Evolutionary conservation across 768 basidiomycete species (phyloP).

Genomic region (Tulasnella sp.): DNA sequence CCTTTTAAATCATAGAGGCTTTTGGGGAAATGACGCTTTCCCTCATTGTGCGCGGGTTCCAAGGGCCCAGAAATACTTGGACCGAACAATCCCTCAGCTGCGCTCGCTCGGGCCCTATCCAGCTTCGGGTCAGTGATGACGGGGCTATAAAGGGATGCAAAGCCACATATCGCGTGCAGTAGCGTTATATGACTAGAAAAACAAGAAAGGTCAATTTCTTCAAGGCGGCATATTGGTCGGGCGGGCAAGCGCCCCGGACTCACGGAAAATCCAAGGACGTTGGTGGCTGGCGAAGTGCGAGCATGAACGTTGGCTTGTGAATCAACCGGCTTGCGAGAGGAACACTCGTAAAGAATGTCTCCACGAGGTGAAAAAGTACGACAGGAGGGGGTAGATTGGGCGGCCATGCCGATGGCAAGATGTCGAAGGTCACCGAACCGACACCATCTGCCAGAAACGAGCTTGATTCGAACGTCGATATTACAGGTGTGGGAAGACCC

Average conservation of each 20-base stretch:
- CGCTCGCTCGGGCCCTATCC: conserved; percentile 30
- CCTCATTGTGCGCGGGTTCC: neutral
- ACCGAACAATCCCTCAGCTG: neutral
- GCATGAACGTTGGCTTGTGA: conserved; percentile 26
- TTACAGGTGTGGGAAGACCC: neutral
- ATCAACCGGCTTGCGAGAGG: conserved; percentile 22
- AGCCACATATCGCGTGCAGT: conserved; percentile 27
- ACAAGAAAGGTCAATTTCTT: neutral
- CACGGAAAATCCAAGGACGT: conserved; percentile 21
- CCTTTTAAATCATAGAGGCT: neutral
- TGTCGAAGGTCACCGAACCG: neutral
- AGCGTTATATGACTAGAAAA: neutral
- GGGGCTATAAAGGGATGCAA: conserved; percentile 25
- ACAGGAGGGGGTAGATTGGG: conserved; percentile 4
- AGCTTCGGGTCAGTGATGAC: neutral
- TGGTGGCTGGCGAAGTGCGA: neutral
- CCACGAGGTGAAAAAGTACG: conserved; percentile 22
- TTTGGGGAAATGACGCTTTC: neutral
- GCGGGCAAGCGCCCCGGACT: neutral
- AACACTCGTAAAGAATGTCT: conserved; percentile 25
- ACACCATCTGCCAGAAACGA: neutral
- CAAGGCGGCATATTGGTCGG: neutral
- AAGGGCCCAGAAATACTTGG: neutral
- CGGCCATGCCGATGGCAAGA: conserved; percentile 8
- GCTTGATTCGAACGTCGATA: neutral